Percentiles rank a stretch among this genome's conserved stretches.
phyloP scores from a whole-genome alignment of 495 filamentous ascomycete genomes.

The Cryomyces minteri region DNA sequence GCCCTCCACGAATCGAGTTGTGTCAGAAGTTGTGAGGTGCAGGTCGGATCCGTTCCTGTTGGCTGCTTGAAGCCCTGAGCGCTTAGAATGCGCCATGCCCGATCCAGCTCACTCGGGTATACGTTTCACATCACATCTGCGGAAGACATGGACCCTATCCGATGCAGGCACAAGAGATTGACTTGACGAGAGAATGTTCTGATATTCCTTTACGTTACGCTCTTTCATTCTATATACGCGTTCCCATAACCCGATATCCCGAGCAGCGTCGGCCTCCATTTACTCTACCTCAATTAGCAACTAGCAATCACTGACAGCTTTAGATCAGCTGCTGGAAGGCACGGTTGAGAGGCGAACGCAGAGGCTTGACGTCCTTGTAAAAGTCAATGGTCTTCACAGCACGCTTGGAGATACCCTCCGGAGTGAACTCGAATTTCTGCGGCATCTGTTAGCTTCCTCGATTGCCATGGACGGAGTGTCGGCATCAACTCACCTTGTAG shows the following conservation, averaged over 20 bases:
- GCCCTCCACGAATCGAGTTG: no score
- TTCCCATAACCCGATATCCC: neutral
- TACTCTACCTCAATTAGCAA: neutral
- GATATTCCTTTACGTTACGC: neutral
- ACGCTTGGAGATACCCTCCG: constrained; percentile 90
- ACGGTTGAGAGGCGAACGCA: constrained; percentile 90
- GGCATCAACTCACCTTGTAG: constrained; percentile 50
- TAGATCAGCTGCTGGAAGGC: constrained; percentile 79
- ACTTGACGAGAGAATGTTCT: neutral
- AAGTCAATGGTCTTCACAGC: constrained; percentile 80
- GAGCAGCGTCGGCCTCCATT: neutral
- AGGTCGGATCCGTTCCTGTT: no score
- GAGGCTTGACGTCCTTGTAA: constrained; percentile 79
- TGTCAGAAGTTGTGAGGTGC: no score
- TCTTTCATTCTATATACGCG: neutral
- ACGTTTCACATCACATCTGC: no score
- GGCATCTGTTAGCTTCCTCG: neutral
- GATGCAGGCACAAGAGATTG: no score
- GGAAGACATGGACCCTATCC: no score
- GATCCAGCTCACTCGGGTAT: no score
- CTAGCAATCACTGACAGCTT: neutral
- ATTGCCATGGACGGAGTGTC: neutral
- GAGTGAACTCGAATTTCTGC: constrained; percentile 97
- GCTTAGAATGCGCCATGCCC: no score
- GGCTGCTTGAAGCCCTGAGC: no score